Evolutionary conservation across 495 filamentous ascomycete species (phyloP), one percentile per base, ranked within the genome.

Genomic region (Astrothelium macrocarpum): DNA sequence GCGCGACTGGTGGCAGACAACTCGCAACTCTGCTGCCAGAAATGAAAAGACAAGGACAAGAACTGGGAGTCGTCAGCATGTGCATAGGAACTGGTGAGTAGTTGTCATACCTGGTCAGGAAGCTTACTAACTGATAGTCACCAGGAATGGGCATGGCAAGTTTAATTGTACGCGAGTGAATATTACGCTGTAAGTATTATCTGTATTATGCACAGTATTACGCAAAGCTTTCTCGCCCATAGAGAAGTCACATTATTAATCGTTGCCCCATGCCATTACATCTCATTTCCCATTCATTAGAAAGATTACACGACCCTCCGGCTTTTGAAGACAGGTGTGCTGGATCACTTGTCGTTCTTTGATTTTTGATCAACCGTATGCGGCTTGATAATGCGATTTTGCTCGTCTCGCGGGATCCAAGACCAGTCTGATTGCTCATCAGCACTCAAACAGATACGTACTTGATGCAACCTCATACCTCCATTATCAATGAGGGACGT

Each of bases 141-240:
- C 26, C 49, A 56, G 75, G 75, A 7, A 78, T 78, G 75, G 75
- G 75, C 16, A 76, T 76, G 75, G 75, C 75, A 53, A 78, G 74
- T 65, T 72, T 78, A 71, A 75, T 78, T 65, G 73, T 78, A 16
- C 66, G 75, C 46, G 75, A 78, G 63, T 78, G 66, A 59, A 36
- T n/a, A 14, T 32, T 18, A 32, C 59, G 20, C 20, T n/a, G 20
- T 9, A 56, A 56, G 1, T 5, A 18, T 49, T 18, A 16, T 18
- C n/a, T 18, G 20, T 20, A 49, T 49, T 49, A 23, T 16, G 45
- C 20, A 49, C 5, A 23, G 45, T 49, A 49, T 23, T 56, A 9
- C 7, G 10, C 12, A 56, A 56, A 29, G 25, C 16, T 11, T 9
- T 56, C 16, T 26, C 49, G 20, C 16, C 25, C 49, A 0, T 56